Base-by-base conservation (phyloP, 768 basidiomycete genomes). In the Lanmaoa pseudosensibilis region DNA sequence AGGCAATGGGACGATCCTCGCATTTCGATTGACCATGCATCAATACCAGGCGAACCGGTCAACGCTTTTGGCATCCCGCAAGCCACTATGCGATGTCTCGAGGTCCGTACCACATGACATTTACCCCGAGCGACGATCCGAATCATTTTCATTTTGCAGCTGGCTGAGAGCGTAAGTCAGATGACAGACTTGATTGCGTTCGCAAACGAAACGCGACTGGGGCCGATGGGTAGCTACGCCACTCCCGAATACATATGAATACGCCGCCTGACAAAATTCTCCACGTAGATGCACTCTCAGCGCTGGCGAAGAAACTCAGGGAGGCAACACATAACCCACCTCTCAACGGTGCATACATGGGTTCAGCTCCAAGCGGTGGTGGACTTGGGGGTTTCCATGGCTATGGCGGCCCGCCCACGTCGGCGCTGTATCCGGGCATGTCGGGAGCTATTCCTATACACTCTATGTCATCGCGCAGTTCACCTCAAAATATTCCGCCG, bases 61-160 rank as follows among this genome's bases (percentile, higher is more conserved):
- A 92, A 92, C 65, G 88, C 88, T 21, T 93, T 92, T 73, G 91
- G 91, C 5, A 90, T 93, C 51, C 90, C 91, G 7, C 90, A 92
- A 67, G 90, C 89, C 3, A 91, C 91, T 18, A 92, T 92, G 92
- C 79, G 91, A 52, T 92, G 90, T 79, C 75, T 93, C 36, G 91
- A 93, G 80, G 87, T 88, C 54, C 54, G 79, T 68, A 47, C 34
- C 23, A 18, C 49, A 41, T 27, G 52, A 25, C 23, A 30, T 55
- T 23, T 39, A 46, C 41, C 27, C 37, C 30, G 50, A 21, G n/a
- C 36, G 37, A 41, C 44, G 46, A 56, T 40, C 58, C 36, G 21
- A 56, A 60, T 33, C 19, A 21, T 18, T 49, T 55, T 49, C 19
- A 32, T 57, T 55, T 56, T 56, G 36, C 62, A 88, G 85, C 78